phyloP scores from a whole-genome alignment of 805 yeast genomes.

The Candida vartiovaarae region DNA sequence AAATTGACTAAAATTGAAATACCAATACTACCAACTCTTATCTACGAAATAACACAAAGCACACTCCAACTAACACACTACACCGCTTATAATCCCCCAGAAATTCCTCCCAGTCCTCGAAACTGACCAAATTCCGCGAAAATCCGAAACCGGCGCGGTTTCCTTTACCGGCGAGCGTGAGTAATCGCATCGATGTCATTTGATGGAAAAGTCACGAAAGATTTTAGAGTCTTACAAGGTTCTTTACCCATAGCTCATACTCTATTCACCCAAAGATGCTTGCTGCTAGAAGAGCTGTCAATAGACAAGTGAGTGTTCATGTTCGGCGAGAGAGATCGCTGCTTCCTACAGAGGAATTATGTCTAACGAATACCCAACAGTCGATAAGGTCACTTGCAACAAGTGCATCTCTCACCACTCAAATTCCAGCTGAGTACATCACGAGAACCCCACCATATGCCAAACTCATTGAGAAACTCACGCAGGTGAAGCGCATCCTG shows the following conservation, averaged over 20 bases:
- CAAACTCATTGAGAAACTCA: slow-evolving; percentile 58
- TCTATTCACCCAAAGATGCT: not conserved
- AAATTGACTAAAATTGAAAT: too few relatives aligned
- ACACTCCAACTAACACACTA: too few relatives aligned
- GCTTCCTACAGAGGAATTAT: too few relatives aligned
- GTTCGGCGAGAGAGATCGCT: too few relatives aligned
- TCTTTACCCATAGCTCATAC: not conserved
- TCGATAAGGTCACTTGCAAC: slow-evolving; percentile 2
- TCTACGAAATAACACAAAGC: too few relatives aligned
- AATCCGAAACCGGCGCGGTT: not conserved
- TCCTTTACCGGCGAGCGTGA: slow-evolving; percentile 1
- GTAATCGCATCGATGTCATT: slow-evolving; percentile 4
- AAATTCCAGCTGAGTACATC: slow-evolving; percentile 48
- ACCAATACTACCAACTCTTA: too few relatives aligned
- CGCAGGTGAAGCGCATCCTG: slow-evolving; percentile 56
- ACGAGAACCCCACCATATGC: slow-evolving; percentile 86
- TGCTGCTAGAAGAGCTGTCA: slow-evolving; percentile 1
- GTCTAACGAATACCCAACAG: not conserved
- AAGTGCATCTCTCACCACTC: slow-evolving; percentile 9
- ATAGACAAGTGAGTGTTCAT: not conserved
- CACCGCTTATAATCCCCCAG: too few relatives aligned
- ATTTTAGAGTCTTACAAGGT: too few relatives aligned
- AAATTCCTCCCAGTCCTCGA: too few relatives aligned
- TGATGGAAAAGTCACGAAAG: not conserved
- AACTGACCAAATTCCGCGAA: not conserved